phyloP scores from a whole-genome alignment of 345 rosid genomes.

The Eucalyptus grandis region DNA sequence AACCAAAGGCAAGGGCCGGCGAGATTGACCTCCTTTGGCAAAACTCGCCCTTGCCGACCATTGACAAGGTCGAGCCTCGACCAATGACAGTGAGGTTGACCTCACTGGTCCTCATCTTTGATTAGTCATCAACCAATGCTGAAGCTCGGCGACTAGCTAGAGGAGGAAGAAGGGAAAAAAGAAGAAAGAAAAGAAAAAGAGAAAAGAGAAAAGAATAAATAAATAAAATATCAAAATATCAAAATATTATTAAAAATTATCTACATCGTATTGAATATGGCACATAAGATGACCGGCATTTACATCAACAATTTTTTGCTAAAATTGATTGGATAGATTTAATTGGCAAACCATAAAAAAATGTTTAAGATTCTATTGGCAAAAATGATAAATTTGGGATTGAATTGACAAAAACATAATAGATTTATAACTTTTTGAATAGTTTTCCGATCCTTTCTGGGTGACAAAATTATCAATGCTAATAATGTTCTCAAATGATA shows the following conservation, averaged over 20 bases:
- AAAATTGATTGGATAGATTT: too few relatives aligned
- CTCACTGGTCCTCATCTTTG: not conserved
- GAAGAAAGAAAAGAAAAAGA: too few relatives aligned
- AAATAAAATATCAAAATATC: not conserved
- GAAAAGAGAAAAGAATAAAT: too few relatives aligned
- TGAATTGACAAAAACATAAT: not conserved
- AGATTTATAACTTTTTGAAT: not conserved
- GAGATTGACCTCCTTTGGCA: not conserved
- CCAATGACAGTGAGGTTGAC: accelerated
- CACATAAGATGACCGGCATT: accelerated
- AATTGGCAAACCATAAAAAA: not conserved
- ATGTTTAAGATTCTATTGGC: not conserved
- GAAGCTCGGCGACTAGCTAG: accelerated
- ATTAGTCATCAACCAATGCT: not conserved
- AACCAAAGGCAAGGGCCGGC: too few relatives aligned
- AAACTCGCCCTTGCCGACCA: accelerated
- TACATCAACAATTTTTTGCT: not conserved
- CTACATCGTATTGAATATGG: accelerated
- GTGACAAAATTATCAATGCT: not conserved
- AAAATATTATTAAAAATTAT: not conserved
- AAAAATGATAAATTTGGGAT: too few relatives aligned
- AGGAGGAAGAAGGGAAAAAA: not conserved
- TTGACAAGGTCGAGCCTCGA: not conserved
- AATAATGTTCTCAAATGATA: not conserved
- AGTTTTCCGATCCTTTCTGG: accelerated